Conservation (phyloP, 2,329 filamentous ascomycete genomes). For the Fusarium sp. region DNA sequence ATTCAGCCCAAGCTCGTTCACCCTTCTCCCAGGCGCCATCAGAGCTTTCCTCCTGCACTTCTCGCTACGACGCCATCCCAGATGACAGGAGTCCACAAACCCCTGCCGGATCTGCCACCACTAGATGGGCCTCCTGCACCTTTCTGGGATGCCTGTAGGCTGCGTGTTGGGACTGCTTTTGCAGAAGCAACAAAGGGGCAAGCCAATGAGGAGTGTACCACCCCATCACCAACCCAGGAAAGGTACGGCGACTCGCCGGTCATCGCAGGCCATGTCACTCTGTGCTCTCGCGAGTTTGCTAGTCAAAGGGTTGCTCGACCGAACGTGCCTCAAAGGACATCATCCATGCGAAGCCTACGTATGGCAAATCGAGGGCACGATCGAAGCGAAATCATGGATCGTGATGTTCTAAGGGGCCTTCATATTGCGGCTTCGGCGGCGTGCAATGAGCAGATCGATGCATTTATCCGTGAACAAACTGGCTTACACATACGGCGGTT, state of each 20-base stretch:
- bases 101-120: constrained; percentile 17
- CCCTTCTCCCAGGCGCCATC: constrained; percentile 21
- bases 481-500: constrained; percentile 63
- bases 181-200: neutral
- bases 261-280: constrained; percentile 37
- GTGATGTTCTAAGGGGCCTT: constrained; percentile 62
- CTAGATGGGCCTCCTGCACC: constrained; percentile 3
- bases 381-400: constrained; percentile 54
- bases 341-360: constrained; percentile 45
- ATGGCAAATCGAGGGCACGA: constrained; percentile 44
- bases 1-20: constrained; percentile 4
- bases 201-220: neutral
- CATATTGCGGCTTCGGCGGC: constrained; percentile 64
- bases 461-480: constrained; percentile 59
- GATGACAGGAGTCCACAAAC: constrained; percentile 3
- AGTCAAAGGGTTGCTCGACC: constrained; percentile 43
- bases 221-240: neutral
- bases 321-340: constrained; percentile 49
- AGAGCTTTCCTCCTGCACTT: constrained; percentile 26
- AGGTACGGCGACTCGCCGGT: neutral
- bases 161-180: neutral
- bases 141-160: constrained; percentile 10
- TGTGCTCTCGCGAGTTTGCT: constrained; percentile 43
- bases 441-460: constrained; percentile 62
- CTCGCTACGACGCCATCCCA: constrained; percentile 12